phyloP scores from a whole-genome alignment of 306 rosid species.

The Amphicarpaea edgeworthii region DNA sequence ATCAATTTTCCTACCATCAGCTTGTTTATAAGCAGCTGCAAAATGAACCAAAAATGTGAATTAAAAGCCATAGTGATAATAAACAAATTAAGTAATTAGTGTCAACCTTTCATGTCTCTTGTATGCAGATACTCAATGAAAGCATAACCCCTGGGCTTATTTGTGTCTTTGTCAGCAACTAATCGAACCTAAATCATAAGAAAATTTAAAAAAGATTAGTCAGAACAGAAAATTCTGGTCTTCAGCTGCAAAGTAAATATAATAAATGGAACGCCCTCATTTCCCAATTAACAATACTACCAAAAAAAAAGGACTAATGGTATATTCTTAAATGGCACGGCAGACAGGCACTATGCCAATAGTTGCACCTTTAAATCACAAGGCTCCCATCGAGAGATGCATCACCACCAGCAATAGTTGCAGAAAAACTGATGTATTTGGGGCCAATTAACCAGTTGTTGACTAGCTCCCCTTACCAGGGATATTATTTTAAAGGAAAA shows the following conservation, averaged over 20 bases:
- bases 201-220: slow-evolving; percentile 38
- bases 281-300: slow-evolving; percentile 29
- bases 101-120: slow-evolving; percentile 97
- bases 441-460: slow-evolving; percentile 89
- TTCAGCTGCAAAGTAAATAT: slow-evolving; percentile 39
- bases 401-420: slow-evolving; percentile 99
- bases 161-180: slow-evolving; percentile 72
- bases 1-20: slow-evolving; percentile 97
- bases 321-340: slow-evolving; percentile 98
- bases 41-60: slow-evolving; percentile 17
- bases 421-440: slow-evolving; percentile 84
- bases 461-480: slow-evolving; percentile 99
- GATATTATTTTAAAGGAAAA: slow-evolving; percentile 59
- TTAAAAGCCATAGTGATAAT: slow-evolving; percentile 9
- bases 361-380: slow-evolving; percentile 99
- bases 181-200: slow-evolving; percentile 72
- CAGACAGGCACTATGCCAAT: slow-evolving; percentile 99
- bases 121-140: slow-evolving; percentile 96
- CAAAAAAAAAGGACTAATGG: slow-evolving; percentile 41
- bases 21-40: slow-evolving; percentile 99
- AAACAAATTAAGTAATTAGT: slow-evolving; percentile 21
- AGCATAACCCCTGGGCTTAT: slow-evolving; percentile 92
- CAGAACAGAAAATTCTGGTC: slow-evolving; percentile 42
- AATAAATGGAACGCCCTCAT: slow-evolving; percentile 39
- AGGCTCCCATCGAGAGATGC: slow-evolving; percentile 93